A percentile compares a stretch with the other conserved stretches of the same genome.
These are phyloP conservation scores for Hyaloperonospora arabidopsidis DNA, from an alignment of 352 stramenopile genomes.

Conservation along the genomic window DNA sequence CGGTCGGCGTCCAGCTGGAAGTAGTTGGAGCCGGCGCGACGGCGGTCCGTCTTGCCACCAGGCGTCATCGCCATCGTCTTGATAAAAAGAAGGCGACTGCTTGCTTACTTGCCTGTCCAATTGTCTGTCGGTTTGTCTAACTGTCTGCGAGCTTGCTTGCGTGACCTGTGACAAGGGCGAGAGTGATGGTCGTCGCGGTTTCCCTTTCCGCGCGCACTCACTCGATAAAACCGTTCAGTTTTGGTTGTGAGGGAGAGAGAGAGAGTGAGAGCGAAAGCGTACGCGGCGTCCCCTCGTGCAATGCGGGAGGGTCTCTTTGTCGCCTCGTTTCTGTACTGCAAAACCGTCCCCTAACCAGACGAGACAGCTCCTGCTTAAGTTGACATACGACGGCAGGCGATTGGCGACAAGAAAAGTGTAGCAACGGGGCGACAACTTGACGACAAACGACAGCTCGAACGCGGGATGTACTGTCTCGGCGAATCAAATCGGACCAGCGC, in stretches of 20 bases:
- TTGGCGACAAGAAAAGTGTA: too few species aligned
- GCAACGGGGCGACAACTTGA: too few species aligned
- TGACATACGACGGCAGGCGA: not conserved
- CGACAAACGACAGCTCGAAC: too few species aligned
- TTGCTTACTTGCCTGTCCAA: too few species aligned
- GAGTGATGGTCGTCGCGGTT: conserved; percentile 13
- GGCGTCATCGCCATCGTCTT: conserved; percentile 29
- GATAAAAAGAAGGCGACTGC: too few species aligned
- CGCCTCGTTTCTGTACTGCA: conserved; percentile 14
- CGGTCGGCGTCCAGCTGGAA: conserved; percentile 71
- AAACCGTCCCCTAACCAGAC: conserved; percentile 6
- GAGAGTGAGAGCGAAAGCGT: too few species aligned
- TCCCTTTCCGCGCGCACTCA: conserved; percentile 6
- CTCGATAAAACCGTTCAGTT: conserved; percentile 3
- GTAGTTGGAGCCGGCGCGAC: conserved; percentile 79
- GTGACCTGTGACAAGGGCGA: not conserved
- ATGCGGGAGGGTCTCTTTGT: conserved; percentile 4
- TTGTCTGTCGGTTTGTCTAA: not conserved
- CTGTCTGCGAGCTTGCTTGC: not conserved
- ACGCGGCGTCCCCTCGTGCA: not conserved
- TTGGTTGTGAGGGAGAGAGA: conserved; percentile 8
- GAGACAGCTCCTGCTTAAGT: conserved; percentile 23
- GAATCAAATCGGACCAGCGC: not conserved
- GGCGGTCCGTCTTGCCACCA: conserved; percentile 41
- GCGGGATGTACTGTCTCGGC: not conserved